Evolutionary conservation across 164 flowering plant species (phyloP), one percentile per base, ranked within the genome.

Genomic region (Santalum album): DNA sequence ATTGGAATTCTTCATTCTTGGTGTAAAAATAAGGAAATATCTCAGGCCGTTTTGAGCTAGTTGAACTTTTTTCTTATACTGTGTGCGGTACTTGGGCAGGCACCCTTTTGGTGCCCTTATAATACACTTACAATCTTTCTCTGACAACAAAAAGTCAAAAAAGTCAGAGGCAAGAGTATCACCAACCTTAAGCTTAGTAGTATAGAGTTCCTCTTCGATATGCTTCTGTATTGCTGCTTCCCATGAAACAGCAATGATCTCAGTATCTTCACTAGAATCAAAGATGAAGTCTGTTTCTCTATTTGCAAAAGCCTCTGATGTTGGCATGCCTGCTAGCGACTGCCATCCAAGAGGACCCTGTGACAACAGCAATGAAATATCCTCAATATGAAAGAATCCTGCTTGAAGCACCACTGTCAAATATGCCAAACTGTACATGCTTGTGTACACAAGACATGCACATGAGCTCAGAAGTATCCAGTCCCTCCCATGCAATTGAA

Each of bases 281-380:
- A 70, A 62, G 25, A 71, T 63, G 66, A 69, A 67, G 27, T 76
- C 75, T 23, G 68, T 56, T 35, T 77, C 83, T 58, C 84, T 64
- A 25, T 72, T 62, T 9, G 68, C 35, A 60, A 73, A 71, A 36
- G 72, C 63, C 58, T 78, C 96, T 27, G 72, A 82, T 14, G 68
- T 25, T 16, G 84, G 72, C 51, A 74, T 53, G 35, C 67, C 80
- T 32, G 79, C 55, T 19, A 79, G 25, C 3, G 97, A 78, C 60
- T 83, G 88, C 90, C 96, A 89, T 58, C 91, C 91, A 66, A 94
- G 73, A 62, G 99, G 97, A 49, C 96, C 96, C 99, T 89, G 69
- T 32, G 53, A 44, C 29, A 46, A 55, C 36, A 65, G n/a, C 24
- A 55, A 19, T 66, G 18, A n/a, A 19, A 46, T n/a, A 20, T n/a